phyloP scores from a whole-genome alignment of 2,329 filamentous ascomycete species.

The Apiospora kogelbergensis region DNA sequence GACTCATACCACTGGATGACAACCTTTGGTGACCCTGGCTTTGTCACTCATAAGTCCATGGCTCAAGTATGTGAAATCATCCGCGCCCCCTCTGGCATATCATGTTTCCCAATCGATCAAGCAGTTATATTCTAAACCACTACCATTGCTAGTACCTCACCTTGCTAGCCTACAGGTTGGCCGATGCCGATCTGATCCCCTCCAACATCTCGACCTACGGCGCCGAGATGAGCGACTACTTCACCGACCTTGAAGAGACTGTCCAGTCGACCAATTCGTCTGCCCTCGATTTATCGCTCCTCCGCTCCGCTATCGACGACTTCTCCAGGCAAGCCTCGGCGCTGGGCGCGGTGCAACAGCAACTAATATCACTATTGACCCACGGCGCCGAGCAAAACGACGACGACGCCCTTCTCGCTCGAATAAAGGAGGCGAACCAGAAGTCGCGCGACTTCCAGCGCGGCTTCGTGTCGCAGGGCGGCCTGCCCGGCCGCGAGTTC shows the following conservation, averaged over 20 bases:
- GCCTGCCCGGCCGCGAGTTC: slow-evolving; percentile 44
- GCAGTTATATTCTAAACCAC: no score
- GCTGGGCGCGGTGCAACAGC: slow-evolving; percentile 31
- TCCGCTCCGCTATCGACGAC: slow-evolving; percentile 38
- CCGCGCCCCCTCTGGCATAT: not conserved
- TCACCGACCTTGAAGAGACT: slow-evolving; percentile 35
- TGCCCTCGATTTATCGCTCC: slow-evolving; percentile 36
- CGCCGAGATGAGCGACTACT: slow-evolving; percentile 38
- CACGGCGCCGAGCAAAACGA: slow-evolving; percentile 21
- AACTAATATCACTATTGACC: slow-evolving; percentile 21
- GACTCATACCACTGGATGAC: slow-evolving; percentile 86
- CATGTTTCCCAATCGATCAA: no score
- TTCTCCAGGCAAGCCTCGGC: slow-evolving; percentile 35
- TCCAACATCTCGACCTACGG: slow-evolving; percentile 42
- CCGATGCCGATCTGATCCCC: slow-evolving; percentile 37
- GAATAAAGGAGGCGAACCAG: slow-evolving; percentile 38
- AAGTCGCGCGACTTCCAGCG: slow-evolving; percentile 50
- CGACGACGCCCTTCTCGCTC: slow-evolving; percentile 27
- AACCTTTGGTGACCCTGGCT: slow-evolving; percentile 68
- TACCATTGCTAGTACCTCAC: slow-evolving; percentile 41
- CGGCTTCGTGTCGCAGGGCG: slow-evolving; percentile 48
- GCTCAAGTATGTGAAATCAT: slow-evolving; percentile 42
- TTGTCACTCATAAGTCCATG: slow-evolving; percentile 59
- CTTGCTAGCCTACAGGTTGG: slow-evolving; percentile 39
- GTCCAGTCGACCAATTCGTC: slow-evolving; percentile 29